Evolutionary conservation across 177 flowering plant genomes (phyloP).

Genomic region (Tripterygium wilfordii): DNA sequence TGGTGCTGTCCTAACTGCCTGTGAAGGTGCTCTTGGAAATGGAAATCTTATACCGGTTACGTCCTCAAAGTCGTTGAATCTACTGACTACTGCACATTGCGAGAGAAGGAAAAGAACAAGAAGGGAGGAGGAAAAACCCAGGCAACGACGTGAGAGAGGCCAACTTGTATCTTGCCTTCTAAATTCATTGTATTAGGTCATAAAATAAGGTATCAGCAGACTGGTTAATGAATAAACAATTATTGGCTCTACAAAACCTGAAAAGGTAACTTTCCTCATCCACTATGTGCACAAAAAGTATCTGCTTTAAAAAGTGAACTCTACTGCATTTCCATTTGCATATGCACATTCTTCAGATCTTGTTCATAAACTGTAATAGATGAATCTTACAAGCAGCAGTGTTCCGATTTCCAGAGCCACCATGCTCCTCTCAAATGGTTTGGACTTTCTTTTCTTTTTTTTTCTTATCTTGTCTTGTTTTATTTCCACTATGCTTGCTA

Average conservation of each 20-base stretch:
- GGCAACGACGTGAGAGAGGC: too few species aligned
- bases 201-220: too few species aligned
- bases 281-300: neutral
- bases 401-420: slow-evolving; percentile 9
- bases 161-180: too few species aligned
- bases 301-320: neutral
- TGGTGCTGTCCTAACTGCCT: too few species aligned
- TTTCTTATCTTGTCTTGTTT: neutral
- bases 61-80: too few species aligned
- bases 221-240: neutral
- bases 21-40: too few species aligned
- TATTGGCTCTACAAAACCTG: slow-evolving; percentile 3
- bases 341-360: neutral
- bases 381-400: slow-evolving; percentile 10
- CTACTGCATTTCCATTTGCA: neutral
- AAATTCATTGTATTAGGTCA: too few species aligned
- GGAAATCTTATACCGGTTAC: too few species aligned
- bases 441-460: neutral
- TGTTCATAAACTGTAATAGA: neutral
- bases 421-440: slow-evolving; percentile 10
- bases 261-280: slow-evolving; percentile 8
- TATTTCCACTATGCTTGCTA: neutral
- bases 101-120: too few species aligned
- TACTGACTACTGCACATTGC: too few species aligned
- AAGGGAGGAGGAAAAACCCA: too few species aligned